Evolutionary conservation across 768 basidiomycete species (phyloP).

Genomic region (Suillus fuscotomentosus): DNA sequence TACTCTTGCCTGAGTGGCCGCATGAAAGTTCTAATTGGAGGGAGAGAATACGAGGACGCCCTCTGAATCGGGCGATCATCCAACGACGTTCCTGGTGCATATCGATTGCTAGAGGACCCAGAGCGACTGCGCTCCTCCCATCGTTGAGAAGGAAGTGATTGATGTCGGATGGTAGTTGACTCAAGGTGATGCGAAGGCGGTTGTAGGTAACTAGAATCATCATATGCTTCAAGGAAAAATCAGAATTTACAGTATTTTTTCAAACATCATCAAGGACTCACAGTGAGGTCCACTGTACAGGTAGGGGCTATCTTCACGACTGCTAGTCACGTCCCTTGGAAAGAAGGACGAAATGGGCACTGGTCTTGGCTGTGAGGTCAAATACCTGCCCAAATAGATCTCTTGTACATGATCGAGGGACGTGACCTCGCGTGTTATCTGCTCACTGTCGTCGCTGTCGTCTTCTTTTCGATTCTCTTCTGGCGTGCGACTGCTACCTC

Average conservation of each 20-base stretch:
- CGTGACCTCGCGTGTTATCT: constrained; percentile 15
- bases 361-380: constrained; percentile 15
- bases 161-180: constrained; percentile 22
- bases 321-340: background rate
- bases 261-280: background rate
- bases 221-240: background rate
- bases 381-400: background rate
- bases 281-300: background rate
- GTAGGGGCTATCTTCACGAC: background rate
- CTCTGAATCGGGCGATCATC: constrained; percentile 20
- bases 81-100: constrained; percentile 8
- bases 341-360: constrained; percentile 12
- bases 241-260: background rate
- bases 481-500: constrained; percentile 8
- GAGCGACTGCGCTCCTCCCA: constrained; percentile 23
- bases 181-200: constrained; percentile 17
- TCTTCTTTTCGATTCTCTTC: constrained; percentile 13
- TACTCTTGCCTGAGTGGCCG: constrained; percentile 19
- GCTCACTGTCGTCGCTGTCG: constrained; percentile 13
- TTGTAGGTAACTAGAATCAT: constrained; percentile 19
- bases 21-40: constrained; percentile 26
- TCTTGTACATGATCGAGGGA: constrained; percentile 22
- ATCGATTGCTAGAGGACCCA: constrained; percentile 20
- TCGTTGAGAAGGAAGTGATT: constrained; percentile 23
- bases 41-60: constrained; percentile 20